Evolutionary conservation across 2,329 filamentous ascomycete species (phyloP).

Genomic region (Rutstroemia sp.): DNA sequence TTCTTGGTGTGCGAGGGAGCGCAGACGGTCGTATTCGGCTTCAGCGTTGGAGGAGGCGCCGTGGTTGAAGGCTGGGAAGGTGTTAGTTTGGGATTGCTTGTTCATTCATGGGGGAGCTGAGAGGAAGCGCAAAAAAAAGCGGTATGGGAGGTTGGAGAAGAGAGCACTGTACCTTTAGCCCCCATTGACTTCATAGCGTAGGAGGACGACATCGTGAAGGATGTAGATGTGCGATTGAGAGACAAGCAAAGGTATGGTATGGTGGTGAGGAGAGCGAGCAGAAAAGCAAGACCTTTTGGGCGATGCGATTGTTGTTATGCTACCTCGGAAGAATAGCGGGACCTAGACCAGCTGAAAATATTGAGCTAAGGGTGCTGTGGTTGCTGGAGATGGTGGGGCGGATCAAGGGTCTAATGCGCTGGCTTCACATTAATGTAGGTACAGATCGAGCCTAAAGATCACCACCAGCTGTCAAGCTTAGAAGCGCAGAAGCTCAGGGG

Average conservation of each 20-base stretch:
- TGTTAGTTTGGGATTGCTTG: not conserved
- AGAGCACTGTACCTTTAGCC: conserved; percentile 28
- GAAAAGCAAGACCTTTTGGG: no score
- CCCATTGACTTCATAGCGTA: conserved; percentile 36
- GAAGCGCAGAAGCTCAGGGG: no score
- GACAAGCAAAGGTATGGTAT: not conserved
- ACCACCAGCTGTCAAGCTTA: no score
- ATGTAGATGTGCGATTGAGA: not conserved
- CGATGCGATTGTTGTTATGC: not conserved
- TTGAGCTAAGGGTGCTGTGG: no score
- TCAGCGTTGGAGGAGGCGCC: conserved; percentile 60
- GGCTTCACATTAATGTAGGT: no score
- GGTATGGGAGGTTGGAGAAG: not conserved
- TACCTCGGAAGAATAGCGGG: not conserved
- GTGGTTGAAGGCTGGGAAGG: conserved; percentile 63
- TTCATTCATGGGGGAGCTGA: not conserved
- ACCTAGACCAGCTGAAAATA: conserved; percentile 3
- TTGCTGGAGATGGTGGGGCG: no score
- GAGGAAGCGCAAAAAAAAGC: not conserved
- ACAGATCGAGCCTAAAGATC: no score
- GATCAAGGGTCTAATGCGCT: no score
- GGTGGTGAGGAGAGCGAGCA: not conserved
- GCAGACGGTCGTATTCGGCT: conserved; percentile 85
- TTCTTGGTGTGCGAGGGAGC: conserved; percentile 74
- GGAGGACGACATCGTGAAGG: conserved; percentile 42